Evolutionary conservation across 805 yeast species (phyloP), one percentile per base, ranked within the genome.

Genomic region (Candida qinlingensis): DNA sequence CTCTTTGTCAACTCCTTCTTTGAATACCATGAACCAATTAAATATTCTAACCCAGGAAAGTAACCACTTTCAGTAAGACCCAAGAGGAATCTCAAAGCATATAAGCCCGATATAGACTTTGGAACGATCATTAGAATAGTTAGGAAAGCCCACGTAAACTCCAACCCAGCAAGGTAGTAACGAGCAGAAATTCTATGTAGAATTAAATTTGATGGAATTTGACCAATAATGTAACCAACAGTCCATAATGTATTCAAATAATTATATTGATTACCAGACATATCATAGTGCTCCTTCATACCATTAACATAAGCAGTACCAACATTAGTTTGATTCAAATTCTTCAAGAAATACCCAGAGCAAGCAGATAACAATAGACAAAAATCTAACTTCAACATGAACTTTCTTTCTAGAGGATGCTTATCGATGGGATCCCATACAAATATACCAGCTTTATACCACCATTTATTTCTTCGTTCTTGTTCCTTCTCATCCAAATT

Each of bases 201-300:
- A 9, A 75, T 59, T 48, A 65, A 53, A 35, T 69, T 70, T 0
- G 77, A 69, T 4, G 80, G 81, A 27, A 75, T 62, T 50, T 72
- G 77, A 3, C 79, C 80, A 41, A 77, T 56, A 39, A 75, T 68
- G 49, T 76, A 76, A 9, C 81, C 81, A 25, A 72, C 71, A 1
- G 80, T 71, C 72, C 74, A 76, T 27, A 68, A 50, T 0, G 79
- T 68, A 8, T 64, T 60, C 56, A 75, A 53, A 50, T 72, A 72
- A 51, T 77, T 76, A 51, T 68, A 71, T 48, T 77, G 75, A 46
- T 69, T 71, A 30, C 63, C 67, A 37, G 59, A 54, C 72, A 74
- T 69, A n/a, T 57, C 46, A 45, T 67, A 71, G 53, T 68, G 62
- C 53, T 74, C 76, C 50, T 68, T 64, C 78, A 75, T 64, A 13